Base-by-base conservation (phyloP, 495 filamentous ascomycete species). In the Beverwykella pulmonaria region DNA sequence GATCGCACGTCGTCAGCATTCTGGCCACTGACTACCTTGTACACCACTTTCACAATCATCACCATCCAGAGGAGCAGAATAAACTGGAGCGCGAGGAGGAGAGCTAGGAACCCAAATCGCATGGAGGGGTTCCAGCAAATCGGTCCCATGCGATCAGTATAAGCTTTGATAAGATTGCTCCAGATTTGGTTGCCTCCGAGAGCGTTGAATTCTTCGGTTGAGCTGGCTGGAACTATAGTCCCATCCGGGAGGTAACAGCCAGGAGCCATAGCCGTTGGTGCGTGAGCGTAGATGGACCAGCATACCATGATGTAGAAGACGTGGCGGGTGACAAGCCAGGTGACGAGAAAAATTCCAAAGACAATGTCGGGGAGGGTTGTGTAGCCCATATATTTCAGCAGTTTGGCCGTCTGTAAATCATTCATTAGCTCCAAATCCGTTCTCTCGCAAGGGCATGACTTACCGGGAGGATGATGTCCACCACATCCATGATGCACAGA, bases 401-500 rank as follows among this genome's bases (percentile, higher is more conserved):
- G 89, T 77, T 98, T 98, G 48, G 94, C 94, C n/a, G 87, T 74
- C 93, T 98, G 61, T n/a, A n/a, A n/a, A n/a, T n/a, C 56, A 25
- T 15, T 63, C 65, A 27, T 75, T 34, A 73, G 71, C 52, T 58
- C n/a, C 22, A 17, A 27, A 29, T 56, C 7, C 27, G 19, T 12
- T 19, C 22, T 17, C 10, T 30, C 14, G 17, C n/a, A 46, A 55
- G 26, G 22, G 59, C 49, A 70, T 30, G 32, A 30, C 91, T 75
- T 79, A 98, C 93, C 29, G 93, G 89, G 48, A 98, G 79, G 47
- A 96, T 79, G 58, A 95, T 81, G 73, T 98, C 94, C 8, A 96
- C 91, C 44, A 96, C 82, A 72, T 98, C 94, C 94, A 98, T 98
- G 63, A 94, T 79, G 44, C 89, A 89, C 65, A 98, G 79, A 65